Evolutionary conservation across 225 moss, liverwort and hornwort species (phyloP), one percentile per base, ranked within the genome.

Genomic region (Sphagnum tenellum): DNA sequence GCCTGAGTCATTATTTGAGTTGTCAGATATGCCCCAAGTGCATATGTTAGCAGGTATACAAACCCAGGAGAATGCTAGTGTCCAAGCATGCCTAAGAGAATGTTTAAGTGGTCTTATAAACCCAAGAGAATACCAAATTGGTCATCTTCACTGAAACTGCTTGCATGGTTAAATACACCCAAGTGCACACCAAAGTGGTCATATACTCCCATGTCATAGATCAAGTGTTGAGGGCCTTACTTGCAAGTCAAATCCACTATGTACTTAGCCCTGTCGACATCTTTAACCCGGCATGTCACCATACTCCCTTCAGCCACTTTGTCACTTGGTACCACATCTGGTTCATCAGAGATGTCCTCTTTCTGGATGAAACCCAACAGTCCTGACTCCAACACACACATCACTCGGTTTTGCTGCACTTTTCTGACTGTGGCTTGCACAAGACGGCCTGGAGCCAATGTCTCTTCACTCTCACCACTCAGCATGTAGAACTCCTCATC

Each of bases 311-410:
- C 93, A 45, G 86, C 71, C 53, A 98, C 93, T 79, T 90, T 98
- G 9, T 98, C 98, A 58, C 83, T 82, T 64, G 79, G 81, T 72
- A 93, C 93, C 53, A 87, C 80, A 5, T 80, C 84, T 66, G 64
- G 78, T 13, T 98, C 90, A 74, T 98, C 98, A 47, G 98, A 98
- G 57, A 98, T 85, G 48, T 98, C 93, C n/a, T 86, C 87, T 68
- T 93, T 90, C 64, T 88, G 69, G 61, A 98, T 89, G 47, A 98
- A 76, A 46, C 81, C 93, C 57, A 88, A 69, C 60, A 98, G 73
- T 49, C 98, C 98, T 62, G 93, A 98, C 66, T 98, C 98, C 79
- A 98, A 73, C 57, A 75, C 72, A 79, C 98, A 98, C 74, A 98
- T 84, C 29, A 93, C 98, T 49, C 90, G 90, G 58, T 78, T 88